A percentile compares a stretch with the other conserved stretches of the same genome.
phyloP scores from a whole-genome alignment of 2,329 filamentous ascomycete species.

The Botrytis cinerea region DNA sequence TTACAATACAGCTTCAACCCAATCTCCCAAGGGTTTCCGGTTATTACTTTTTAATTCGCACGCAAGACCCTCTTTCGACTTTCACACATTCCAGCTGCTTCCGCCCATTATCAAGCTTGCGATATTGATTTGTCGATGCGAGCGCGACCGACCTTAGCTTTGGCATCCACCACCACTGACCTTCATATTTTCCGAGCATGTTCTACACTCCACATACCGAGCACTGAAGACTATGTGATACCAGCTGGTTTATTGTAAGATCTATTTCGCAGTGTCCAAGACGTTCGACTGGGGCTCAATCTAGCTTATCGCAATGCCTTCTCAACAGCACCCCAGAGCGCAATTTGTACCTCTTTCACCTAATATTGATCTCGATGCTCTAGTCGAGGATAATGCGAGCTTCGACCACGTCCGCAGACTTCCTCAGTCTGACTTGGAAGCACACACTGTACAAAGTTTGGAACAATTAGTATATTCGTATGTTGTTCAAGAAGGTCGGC shows the following conservation, averaged over 20 bases:
- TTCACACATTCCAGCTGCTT: not conserved
- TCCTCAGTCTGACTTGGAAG: conserved; percentile 73
- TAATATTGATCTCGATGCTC: conserved; percentile 71
- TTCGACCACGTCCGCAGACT: conserved; percentile 87
- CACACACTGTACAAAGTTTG: conserved; percentile 75
- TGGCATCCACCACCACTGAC: not conserved
- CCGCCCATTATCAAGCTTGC: not conserved
- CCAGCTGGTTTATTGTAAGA: not conserved
- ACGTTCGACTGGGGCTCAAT: not conserved
- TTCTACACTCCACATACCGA: not conserved
- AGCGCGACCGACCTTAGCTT: not conserved
- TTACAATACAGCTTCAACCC: not conserved
- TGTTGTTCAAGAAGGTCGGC: conserved; percentile 83
- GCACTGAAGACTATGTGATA: not conserved
- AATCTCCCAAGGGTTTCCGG: too few species aligned
- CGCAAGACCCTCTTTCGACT: not conserved
- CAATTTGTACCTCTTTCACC: conserved; percentile 91
- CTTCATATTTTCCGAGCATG: not conserved
- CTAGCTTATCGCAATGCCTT: conserved; percentile 62
- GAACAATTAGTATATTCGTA: conserved; percentile 79
- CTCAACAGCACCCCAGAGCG: conserved; percentile 73
- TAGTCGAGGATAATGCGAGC: conserved; percentile 79
- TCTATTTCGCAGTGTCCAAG: not conserved
- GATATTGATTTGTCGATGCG: conserved; percentile 1
- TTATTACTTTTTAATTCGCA: not conserved